A percentile compares a stretch with the other conserved stretches of the same genome.
Conservation (phyloP, 2,329 filamentous ascomycete species). For the Trichoderma aggressivum region DNA sequence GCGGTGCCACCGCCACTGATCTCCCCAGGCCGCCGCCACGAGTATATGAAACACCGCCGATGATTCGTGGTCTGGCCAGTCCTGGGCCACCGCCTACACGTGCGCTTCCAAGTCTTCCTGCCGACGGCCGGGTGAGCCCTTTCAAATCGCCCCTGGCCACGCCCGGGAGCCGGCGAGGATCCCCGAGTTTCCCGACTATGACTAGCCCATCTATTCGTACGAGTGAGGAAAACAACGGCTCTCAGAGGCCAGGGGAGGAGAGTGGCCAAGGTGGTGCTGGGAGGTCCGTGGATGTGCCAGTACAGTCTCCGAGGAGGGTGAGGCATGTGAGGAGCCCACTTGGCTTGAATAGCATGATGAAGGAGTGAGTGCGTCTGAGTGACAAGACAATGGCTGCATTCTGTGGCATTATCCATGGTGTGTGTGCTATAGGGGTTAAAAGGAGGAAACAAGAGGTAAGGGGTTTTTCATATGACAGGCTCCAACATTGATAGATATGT, state of each 20-base stretch:
- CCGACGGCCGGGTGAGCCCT: constrained; percentile 19
- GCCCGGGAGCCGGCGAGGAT: not conserved
- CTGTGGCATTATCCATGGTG: not conserved
- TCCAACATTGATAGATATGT: not conserved
- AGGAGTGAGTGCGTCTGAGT: not conserved
- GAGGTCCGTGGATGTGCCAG: not conserved
- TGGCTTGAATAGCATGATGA: constrained; percentile 19
- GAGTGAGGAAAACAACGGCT: not conserved
- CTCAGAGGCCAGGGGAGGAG: not conserved
- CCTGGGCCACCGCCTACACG: constrained; percentile 45
- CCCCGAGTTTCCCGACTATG: not conserved
- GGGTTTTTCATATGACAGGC: not conserved
- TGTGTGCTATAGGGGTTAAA: not conserved
- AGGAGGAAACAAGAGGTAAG: not conserved
- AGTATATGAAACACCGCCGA: constrained; percentile 14
- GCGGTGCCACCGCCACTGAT: not conserved
- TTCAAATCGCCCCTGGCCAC: constrained; percentile 9
- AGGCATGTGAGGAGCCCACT: constrained; percentile 24
- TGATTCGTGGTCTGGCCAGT: constrained; percentile 26
- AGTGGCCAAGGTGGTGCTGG: not conserved
- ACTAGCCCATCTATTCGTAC: not conserved
- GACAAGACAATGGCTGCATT: too few relatives aligned
- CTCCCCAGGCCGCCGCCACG: constrained; percentile 15
- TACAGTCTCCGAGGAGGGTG: constrained; percentile 10
- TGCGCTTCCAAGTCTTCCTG: constrained; percentile 37